Conservation (phyloP, 2,329 filamentous ascomycete species). For the Metarhizium rileyi region DNA sequence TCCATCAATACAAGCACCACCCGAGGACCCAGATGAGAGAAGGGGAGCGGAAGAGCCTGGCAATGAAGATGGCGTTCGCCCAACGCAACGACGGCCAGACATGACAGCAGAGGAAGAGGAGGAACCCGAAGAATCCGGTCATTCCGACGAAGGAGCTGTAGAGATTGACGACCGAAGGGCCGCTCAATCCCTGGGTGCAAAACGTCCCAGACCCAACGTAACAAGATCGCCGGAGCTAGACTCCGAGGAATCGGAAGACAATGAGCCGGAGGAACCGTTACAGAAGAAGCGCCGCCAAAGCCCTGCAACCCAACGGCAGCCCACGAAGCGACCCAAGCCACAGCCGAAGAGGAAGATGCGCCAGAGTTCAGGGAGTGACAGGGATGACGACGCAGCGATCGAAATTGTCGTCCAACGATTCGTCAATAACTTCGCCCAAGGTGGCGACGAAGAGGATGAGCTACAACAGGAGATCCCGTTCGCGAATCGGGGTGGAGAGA, state of each 20-base stretch:
- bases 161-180: constrained; percentile 34
- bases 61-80: not conserved
- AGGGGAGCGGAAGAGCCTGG: constrained; percentile 17
- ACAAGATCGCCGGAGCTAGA: constrained; percentile 34
- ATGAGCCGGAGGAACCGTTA: constrained; percentile 8
- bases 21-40: constrained; percentile 9
- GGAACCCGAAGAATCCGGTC: constrained; percentile 7
- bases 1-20: not conserved
- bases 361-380: constrained; percentile 15
- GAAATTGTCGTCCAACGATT: constrained; percentile 54
- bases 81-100: not conserved
- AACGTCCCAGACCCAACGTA: constrained; percentile 30
- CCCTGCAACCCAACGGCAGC: constrained; percentile 33
- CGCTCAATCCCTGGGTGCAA: constrained; percentile 31
- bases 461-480: constrained; percentile 44
- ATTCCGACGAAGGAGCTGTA: constrained; percentile 28
- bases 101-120: constrained; percentile 12
- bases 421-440: constrained; percentile 33
- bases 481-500: constrained; percentile 45
- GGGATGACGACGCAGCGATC: constrained; percentile 23
- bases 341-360: constrained; percentile 11
- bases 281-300: constrained; percentile 20
- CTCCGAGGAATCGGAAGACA: constrained; percentile 21
- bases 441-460: constrained; percentile 34
- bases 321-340: constrained; percentile 8